phyloP scores from a whole-genome alignment of 2,329 filamentous ascomycete genomes.

The Xylariaceae sp. region DNA sequence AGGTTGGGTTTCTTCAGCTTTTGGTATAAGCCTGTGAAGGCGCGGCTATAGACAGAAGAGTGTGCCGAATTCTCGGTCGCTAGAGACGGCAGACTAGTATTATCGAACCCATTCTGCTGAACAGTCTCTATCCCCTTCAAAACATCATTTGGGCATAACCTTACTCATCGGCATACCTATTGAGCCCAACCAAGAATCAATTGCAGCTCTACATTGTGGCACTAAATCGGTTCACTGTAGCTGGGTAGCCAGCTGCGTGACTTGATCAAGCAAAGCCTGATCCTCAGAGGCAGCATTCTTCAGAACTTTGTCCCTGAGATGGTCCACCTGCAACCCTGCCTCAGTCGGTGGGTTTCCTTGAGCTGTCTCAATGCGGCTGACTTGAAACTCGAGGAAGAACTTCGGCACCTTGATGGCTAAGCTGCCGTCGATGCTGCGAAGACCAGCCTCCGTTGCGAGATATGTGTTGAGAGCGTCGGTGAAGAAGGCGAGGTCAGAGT shows the following conservation, averaged over 20 bases:
- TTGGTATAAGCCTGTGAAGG: too few relatives aligned
- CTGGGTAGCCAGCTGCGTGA: constrained; percentile 30
- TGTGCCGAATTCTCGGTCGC: too few relatives aligned
- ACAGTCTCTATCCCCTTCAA: too few relatives aligned
- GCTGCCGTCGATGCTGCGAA: constrained; percentile 49
- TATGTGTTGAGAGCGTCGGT: constrained; percentile 53
- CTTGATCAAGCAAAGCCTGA: constrained; percentile 48
- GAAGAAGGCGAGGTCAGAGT: constrained; percentile 47
- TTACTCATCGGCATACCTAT: too few relatives aligned
- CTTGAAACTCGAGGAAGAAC: constrained; percentile 59
- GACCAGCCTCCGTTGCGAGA: constrained; percentile 55
- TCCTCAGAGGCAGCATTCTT: constrained; percentile 51
- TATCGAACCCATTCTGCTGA: too few relatives aligned
- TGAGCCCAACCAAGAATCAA: too few relatives aligned
- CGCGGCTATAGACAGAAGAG: too few relatives aligned
- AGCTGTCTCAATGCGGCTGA: constrained; percentile 55
- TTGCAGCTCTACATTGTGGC: too few relatives aligned
- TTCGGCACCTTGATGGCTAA: constrained; percentile 59
- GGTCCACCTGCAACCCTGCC: constrained; percentile 51
- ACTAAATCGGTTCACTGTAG: constrained; percentile 4
- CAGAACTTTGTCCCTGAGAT: constrained; percentile 53
- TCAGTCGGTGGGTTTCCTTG: constrained; percentile 51
- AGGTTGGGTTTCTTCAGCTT: too few relatives aligned
- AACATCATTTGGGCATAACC: too few relatives aligned
- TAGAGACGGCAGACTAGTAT: too few relatives aligned